Percentiles rank a stretch among this genome's conserved stretches.
Conservation (phyloP, 2,329 filamentous ascomycete species). For the Lachnellula arida region DNA sequence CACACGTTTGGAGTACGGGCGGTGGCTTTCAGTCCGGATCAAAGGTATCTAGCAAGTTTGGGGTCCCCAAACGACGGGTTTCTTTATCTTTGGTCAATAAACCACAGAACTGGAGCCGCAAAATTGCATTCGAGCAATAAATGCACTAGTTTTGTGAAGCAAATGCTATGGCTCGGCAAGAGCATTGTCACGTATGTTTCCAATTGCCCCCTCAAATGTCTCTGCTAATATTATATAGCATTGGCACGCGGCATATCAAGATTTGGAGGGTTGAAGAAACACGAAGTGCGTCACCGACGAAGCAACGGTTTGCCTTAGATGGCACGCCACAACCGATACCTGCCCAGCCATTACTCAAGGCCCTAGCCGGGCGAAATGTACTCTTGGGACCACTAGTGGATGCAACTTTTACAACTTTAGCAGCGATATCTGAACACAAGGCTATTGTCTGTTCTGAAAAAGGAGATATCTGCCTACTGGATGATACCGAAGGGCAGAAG, state of each 20-base stretch:
- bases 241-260: slow-evolving; percentile 88
- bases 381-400: slow-evolving; percentile 78
- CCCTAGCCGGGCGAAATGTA: slow-evolving; percentile 81
- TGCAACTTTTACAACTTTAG: slow-evolving; percentile 75
- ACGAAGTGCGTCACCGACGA: slow-evolving; percentile 55
- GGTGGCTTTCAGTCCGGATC: slow-evolving; percentile 85
- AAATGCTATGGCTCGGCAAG: slow-evolving; percentile 87
- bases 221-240: slow-evolving; percentile 32
- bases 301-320: slow-evolving; percentile 51
- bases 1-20: slow-evolving; percentile 86
- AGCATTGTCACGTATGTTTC: slow-evolving; percentile 64
- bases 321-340: slow-evolving; percentile 32
- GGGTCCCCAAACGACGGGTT: slow-evolving; percentile 91
- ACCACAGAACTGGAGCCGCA: slow-evolving; percentile 73
- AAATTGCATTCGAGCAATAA: slow-evolving; percentile 83
- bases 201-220: neutral
- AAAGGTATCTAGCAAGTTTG: slow-evolving; percentile 79
- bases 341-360: slow-evolving; percentile 51
- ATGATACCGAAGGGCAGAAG: slow-evolving; percentile 66
- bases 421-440: slow-evolving; percentile 64
- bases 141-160: slow-evolving; percentile 80
- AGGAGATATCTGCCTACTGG: slow-evolving; percentile 86
- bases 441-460: slow-evolving; percentile 82
- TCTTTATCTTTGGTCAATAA: slow-evolving; percentile 84
- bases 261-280: slow-evolving; percentile 81